A percentile compares a stretch with the other conserved stretches of the same genome.
phyloP scores from a whole-genome alignment of 164 flowering plant species.

The Kalanchoe fedtschenkoi region DNA sequence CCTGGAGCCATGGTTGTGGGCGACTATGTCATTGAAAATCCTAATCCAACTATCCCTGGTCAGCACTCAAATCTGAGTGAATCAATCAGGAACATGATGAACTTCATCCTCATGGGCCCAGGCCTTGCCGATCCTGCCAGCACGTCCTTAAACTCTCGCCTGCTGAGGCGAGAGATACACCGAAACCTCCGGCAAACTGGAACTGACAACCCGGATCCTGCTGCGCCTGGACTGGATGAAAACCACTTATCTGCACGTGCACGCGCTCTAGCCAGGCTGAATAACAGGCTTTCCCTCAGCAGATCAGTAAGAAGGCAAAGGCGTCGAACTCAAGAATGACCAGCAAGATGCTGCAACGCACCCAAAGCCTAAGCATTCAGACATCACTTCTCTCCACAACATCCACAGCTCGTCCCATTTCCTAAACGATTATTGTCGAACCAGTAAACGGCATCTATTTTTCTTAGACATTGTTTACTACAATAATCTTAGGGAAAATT shows the following conservation, averaged over 20 bases:
- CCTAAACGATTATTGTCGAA: no score
- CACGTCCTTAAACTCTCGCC: not conserved
- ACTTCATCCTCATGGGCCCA: slow-evolving; percentile 6
- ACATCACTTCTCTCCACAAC: not conserved
- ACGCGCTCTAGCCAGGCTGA: slow-evolving; percentile 7
- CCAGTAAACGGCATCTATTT: no score
- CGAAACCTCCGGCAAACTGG: not conserved
- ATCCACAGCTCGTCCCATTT: not conserved
- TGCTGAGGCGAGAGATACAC: not conserved
- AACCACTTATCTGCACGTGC: slow-evolving; percentile 5
- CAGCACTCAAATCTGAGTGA: slow-evolving; percentile 10
- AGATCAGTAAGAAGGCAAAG: slow-evolving; percentile 14
- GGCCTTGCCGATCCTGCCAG: not conserved
- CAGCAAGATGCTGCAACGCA: no score
- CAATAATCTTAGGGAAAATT: no score
- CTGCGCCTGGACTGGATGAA: slow-evolving; percentile 1
- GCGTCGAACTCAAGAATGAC: slow-evolving; percentile 8
- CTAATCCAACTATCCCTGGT: slow-evolving; percentile 13
- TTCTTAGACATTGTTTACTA: no score
- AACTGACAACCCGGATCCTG: not conserved
- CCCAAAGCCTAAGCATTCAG: not conserved
- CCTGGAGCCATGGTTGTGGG: slow-evolving; percentile 44
- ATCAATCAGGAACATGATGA: slow-evolving; percentile 1
- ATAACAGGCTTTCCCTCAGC: slow-evolving; percentile 9
- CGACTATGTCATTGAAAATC: slow-evolving; percentile 36